Percentiles rank a stretch among this genome's conserved stretches.
Evolutionary conservation across 2,329 filamentous ascomycete species (phyloP).

Genomic region (Drechslera avenae): DNA sequence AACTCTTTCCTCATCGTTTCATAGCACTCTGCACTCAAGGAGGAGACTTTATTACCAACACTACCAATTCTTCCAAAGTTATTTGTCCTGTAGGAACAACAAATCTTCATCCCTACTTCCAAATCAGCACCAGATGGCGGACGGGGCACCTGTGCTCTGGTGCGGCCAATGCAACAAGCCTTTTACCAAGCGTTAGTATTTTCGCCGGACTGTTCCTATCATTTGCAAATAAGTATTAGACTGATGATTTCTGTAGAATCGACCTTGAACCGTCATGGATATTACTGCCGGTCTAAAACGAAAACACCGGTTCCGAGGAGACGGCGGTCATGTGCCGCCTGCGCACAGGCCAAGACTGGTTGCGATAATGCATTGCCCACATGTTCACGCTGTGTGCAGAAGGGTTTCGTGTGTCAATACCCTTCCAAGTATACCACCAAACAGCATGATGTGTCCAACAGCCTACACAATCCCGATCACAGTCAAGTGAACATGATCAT

Average conservation of each 20-base stretch:
- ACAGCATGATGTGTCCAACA: background rate
- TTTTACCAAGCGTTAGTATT: constrained; percentile 1
- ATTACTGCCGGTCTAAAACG: background rate
- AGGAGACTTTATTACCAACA: too few species aligned
- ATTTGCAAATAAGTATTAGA: background rate
- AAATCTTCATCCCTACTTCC: background rate
- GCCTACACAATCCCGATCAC: background rate
- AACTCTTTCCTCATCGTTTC: too few species aligned
- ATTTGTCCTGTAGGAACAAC: background rate
- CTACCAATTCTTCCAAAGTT: background rate
- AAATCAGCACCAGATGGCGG: background rate
- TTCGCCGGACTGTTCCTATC: background rate
- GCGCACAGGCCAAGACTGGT: constrained; percentile 7
- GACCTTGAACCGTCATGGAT: constrained; percentile 3
- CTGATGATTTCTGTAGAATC: background rate
- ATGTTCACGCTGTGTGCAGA: constrained; percentile 7
- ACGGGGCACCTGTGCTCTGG: constrained; percentile 1
- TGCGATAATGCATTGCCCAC: constrained; percentile 1
- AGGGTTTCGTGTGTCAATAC: background rate
- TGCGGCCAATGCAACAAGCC: constrained; percentile 5
- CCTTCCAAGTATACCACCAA: background rate
- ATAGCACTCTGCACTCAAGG: too few species aligned
- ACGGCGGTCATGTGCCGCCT: constrained; percentile 8
- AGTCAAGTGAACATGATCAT: background rate
- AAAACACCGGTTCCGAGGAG: background rate